Base-by-base conservation (phyloP, 2,329 filamentous ascomycete genomes). In the Capronia epimyces region DNA sequence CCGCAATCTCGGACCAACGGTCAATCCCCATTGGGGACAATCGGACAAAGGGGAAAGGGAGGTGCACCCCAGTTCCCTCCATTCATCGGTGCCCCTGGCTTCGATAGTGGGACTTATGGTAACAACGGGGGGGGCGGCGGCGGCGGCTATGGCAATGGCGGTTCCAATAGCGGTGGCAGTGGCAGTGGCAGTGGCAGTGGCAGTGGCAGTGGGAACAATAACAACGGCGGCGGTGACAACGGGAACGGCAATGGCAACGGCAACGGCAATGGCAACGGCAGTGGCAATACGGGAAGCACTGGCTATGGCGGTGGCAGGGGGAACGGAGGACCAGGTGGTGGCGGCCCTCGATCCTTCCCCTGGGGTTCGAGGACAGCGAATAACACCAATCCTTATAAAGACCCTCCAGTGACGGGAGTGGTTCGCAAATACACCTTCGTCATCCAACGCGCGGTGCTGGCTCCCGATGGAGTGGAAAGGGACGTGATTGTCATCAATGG, bases 351-450 rank as follows among this genome's bases (percentile, higher is more conserved):
- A 27, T 37, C 25, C 6, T 47, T 41, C 40, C 49, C 49, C 25
- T 52, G 49, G 43, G 49, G 49, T 22, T 36, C 40, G 9, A 49
- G 46, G 20, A 57, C 55, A 9, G 57, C 57, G 2, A 40, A 41
- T 13, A 49, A 52, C 41, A 59, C 50, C 37, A 52, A 60, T 42
- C 51, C 55, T 4, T 56, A 58, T 40, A 42, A 20, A 8, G 41
- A 46, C 18, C 20, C 45, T 8, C 57, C 59, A 4, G 37, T 49
- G 13, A 57, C 59, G 10, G 54, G 63, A 10, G 57, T 61, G 2
- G 63, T 62, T 5, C 60, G 65, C 21, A 59, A 63, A 31, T 68
- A 66, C 40, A 62, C 62, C 53, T 62, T 67, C 27, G 59, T 59
- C 0, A 37, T 67, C 12, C 54, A 60, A 20, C 53, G 62, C 13